Percentiles rank a stretch among this genome's conserved stretches.
These are phyloP conservation scores for Chalaropsis ovoidea DNA, from an alignment of 2,329 filamentous ascomycete species.

Conservation along the genomic window DNA sequence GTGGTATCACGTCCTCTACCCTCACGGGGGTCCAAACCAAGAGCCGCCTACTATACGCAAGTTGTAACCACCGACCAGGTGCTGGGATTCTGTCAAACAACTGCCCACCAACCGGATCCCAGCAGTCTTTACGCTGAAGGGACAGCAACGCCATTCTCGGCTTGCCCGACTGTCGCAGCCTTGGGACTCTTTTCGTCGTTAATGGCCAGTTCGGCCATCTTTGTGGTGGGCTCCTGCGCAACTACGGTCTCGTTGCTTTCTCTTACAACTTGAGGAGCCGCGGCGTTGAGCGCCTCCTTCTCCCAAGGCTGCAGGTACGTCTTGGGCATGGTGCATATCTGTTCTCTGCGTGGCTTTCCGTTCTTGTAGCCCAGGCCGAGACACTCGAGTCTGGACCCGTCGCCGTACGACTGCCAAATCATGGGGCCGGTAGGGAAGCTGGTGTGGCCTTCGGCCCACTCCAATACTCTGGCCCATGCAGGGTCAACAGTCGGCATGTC, in stretches of 20 bases:
- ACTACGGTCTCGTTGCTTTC: conserved; percentile 18
- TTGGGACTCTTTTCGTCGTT: conserved; percentile 29
- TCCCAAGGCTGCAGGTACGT: conserved; percentile 31
- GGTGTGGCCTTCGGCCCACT: conserved; percentile 45
- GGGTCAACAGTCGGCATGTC: conserved; percentile 64
- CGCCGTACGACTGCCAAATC: conserved; percentile 45
- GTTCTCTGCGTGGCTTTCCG: conserved; percentile 38
- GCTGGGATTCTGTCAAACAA: background rate
- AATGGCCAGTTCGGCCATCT: conserved; percentile 23
- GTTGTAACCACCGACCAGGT: background rate
- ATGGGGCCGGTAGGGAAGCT: conserved; percentile 48
- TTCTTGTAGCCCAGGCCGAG: conserved; percentile 42
- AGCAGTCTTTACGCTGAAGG: conserved; percentile 11
- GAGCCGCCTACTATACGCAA: background rate
- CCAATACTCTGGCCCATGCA: conserved; percentile 39
- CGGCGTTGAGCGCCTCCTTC: conserved; percentile 15
- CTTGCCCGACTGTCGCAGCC: conserved; percentile 16
- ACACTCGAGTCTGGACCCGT: conserved; percentile 42
- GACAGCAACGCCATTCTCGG: conserved; percentile 14
- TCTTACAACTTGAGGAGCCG: background rate
- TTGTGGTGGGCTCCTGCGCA: conserved; percentile 13
- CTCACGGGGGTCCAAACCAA: background rate
- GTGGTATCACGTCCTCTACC: conserved; percentile 20
- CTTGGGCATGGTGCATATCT: conserved; percentile 44
- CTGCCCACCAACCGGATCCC: background rate